Evolutionary conservation across 352 stramenopile species (phyloP), one percentile per base, ranked within the genome.

Genomic region (Globisporangium alternatum): DNA sequence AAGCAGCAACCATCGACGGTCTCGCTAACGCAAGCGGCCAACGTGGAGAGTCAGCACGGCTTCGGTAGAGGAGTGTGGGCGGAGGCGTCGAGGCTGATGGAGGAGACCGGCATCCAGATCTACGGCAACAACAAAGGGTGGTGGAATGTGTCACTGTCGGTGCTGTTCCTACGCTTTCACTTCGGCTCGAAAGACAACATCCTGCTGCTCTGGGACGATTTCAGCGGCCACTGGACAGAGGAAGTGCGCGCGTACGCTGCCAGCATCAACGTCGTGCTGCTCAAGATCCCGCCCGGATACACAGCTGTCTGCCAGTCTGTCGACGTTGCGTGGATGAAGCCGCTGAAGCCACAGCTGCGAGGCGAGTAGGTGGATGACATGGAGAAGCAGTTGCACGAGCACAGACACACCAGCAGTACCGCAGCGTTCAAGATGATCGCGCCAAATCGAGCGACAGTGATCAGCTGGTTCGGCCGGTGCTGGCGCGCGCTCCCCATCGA

Each of bases 1-100:
- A 77, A 77, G 30, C 59, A 64, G 7, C 35, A 7, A 0, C 53
- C 52, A 13, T 69, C 62, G 1, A 69, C 39, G 15, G 54, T 65
- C 39, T 17, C 51, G 17, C 31, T 28, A 2, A 69, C 31, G 0
- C 52, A 62, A 15, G 54, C 55, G n/a, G 21, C 70, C 31, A 76
- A 78, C n/a, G 3, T 47, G 0, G 22, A 59, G 0, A 19, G 62
- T 7, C 57, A 68, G 10, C 21, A 78, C 19, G 70, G 68, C 21
- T 83, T 80, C 51, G 75, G 68, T 13, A 35, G 67, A 0, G 19
- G 35, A 8, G 52, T 77, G 13, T 76, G 68, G 66, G 41, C 43
- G 1, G 44, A 70, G 9, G 53, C 80, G n/a, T 35, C 56, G 0
- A n/a, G 22, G 7, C 56, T 76, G 12, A 35, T 68, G 47, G 10